These are phyloP conservation scores for Chaetomium fimeti DNA, from an alignment of 495 filamentous ascomycete genomes.

Conservation along the genomic window DNA sequence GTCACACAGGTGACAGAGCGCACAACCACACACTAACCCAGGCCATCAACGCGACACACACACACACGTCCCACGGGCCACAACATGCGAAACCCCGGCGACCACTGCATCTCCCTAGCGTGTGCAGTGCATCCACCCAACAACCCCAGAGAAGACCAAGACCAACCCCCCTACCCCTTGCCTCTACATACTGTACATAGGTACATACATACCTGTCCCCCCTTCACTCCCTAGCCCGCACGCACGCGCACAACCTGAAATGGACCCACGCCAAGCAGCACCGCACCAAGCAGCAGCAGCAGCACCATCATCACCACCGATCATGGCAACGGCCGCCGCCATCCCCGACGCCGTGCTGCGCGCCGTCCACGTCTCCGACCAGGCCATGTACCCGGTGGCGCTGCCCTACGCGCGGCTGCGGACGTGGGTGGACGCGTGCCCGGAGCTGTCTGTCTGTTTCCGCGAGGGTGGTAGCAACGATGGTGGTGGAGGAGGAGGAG, in stretches of 20 bases:
- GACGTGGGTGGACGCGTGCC: conserved; percentile 30
- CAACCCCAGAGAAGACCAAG: no score
- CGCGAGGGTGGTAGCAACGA: background rate
- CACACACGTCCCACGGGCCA: background rate
- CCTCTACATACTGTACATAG: no score
- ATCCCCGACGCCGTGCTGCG: conserved; percentile 24
- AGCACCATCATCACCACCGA: background rate
- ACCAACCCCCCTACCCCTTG: no score
- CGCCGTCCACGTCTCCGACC: conserved; percentile 34
- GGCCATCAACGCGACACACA: background rate
- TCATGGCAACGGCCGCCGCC: background rate
- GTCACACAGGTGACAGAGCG: no score
- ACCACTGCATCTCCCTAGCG: background rate
- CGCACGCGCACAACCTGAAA: no score
- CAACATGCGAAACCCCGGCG: background rate
- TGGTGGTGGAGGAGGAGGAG: background rate
- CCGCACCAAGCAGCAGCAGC: background rate
- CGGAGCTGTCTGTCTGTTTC: conserved; percentile 32
- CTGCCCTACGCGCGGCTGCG: conserved; percentile 30
- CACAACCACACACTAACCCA: no score
- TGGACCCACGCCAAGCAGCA: background rate
- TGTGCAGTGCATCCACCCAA: no score
- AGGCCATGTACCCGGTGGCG: conserved; percentile 39
- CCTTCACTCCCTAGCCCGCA: no score
- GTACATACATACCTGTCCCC: no score